Percentiles rank a stretch among this genome's conserved stretches.
Evolutionary conservation across 352 stramenopile genomes (phyloP).

Genomic region (Phytophthora ramorum): DNA sequence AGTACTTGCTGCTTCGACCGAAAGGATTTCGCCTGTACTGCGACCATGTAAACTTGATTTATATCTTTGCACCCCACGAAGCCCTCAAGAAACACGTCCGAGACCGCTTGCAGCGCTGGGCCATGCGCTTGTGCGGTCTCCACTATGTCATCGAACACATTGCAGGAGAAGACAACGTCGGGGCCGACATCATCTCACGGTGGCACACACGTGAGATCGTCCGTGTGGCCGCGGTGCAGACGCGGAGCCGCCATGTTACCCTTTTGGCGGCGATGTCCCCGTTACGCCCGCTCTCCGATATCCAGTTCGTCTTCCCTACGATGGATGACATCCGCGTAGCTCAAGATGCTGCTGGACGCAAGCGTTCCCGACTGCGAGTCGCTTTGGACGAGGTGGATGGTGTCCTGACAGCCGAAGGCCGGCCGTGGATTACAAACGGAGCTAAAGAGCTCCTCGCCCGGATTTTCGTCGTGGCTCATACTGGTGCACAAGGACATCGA

Average conservation of each 20-base stretch:
- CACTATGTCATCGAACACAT: conserved; percentile 35
- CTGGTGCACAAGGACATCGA: conserved; percentile 16
- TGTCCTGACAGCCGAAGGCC: neutral
- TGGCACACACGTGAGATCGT: conserved; percentile 1
- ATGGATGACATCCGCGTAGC: conserved; percentile 1
- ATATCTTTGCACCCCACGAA: conserved; percentile 22
- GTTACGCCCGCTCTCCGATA: conserved; percentile 1
- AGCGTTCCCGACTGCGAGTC: neutral
- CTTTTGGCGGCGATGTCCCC: neutral
- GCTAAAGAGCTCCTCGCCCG: conserved; percentile 20
- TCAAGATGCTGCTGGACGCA: neutral
- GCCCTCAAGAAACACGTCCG: conserved; percentile 22
- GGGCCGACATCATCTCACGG: conserved; percentile 13
- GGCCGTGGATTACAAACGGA: conserved; percentile 1
- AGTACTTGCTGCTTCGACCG: neutral
- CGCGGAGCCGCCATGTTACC: neutral
- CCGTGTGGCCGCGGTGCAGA: conserved; percentile 1
- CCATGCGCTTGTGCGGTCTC: conserved; percentile 3
- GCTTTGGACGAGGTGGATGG: conserved; percentile 8
- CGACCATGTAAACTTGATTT: conserved; percentile 25
- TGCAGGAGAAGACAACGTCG: conserved; percentile 5
- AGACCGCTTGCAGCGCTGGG: conserved; percentile 23
- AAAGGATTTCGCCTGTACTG: conserved; percentile 15
- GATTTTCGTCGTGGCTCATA: conserved; percentile 19
- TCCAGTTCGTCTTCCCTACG: conserved; percentile 3